These are phyloP conservation scores for Rauvolfia tetraphylla DNA, from an alignment of 257 asterid genomes.

Conservation along the genomic window DNA sequence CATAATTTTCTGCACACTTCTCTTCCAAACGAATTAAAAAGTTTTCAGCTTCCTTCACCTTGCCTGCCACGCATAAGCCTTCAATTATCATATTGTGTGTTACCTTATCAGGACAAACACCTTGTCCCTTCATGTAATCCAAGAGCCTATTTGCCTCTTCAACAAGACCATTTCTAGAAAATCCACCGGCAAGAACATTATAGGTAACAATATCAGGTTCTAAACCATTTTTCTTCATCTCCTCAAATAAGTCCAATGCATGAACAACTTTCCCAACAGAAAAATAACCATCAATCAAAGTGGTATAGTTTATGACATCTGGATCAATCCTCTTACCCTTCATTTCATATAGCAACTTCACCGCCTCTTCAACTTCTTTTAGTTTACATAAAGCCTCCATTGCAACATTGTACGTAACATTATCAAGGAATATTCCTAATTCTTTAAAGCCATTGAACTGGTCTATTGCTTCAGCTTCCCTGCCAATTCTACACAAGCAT, in stretches of 20 bases:
- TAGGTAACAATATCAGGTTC: constrained; percentile 58
- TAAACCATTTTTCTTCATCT: constrained; percentile 53
- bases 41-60: constrained; percentile 55
- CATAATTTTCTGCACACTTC: constrained; percentile 50
- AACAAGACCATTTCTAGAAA: constrained; percentile 47
- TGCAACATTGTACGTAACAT: constrained; percentile 54
- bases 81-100: constrained; percentile 67
- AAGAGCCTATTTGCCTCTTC: constrained; percentile 39
- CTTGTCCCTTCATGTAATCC: constrained; percentile 49
- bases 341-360: constrained; percentile 64
- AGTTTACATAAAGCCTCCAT: constrained; percentile 63
- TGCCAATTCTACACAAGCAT: constrained; percentile 61
- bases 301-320: constrained; percentile 64
- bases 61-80: constrained; percentile 60
- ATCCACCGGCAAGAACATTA: constrained; percentile 62
- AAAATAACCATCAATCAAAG: constrained; percentile 66
- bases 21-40: constrained; percentile 46
- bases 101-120: constrained; percentile 45
- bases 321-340: constrained; percentile 48
- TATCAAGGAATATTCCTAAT: constrained; percentile 57
- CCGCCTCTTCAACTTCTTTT: constrained; percentile 58
- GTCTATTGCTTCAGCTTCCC: constrained; percentile 44
- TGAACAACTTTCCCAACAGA: constrained; percentile 44
- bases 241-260: constrained; percentile 48
- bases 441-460: constrained; percentile 43